Evolutionary conservation across 768 basidiomycete genomes (phyloP).

Genomic region (Tephrocybe sp.): DNA sequence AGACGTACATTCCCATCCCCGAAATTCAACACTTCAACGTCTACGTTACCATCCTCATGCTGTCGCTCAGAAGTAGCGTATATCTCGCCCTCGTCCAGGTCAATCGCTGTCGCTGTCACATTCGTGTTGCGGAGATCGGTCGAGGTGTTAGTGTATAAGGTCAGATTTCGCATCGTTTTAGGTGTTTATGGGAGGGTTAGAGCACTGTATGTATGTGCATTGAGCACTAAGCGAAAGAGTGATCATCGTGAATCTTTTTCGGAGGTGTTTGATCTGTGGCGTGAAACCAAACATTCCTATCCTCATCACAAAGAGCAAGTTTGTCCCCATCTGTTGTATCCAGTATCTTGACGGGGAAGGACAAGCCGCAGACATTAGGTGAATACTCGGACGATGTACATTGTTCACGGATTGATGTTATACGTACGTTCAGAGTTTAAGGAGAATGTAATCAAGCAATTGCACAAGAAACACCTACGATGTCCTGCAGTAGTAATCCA

Average conservation of each 20-base stretch:
- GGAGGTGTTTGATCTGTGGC: constrained; percentile 9
- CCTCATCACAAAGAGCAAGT: no score
- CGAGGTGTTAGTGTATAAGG: constrained; percentile 34
- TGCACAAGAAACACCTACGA: no score
- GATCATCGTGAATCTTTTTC: constrained; percentile 22
- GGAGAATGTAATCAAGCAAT: no score
- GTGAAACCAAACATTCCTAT: constrained; percentile 14
- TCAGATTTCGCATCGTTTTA: constrained; percentile 56
- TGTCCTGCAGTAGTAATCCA: no score
- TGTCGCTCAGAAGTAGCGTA: constrained; percentile 58
- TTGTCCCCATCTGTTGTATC: no score
- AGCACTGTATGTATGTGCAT: constrained; percentile 7
- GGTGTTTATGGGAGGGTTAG: neutral
- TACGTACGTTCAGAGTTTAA: no score
- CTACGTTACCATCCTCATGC: constrained; percentile 48
- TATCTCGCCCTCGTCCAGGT: constrained; percentile 61
- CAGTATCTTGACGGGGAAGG: no score
- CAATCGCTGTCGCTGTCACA: constrained; percentile 51
- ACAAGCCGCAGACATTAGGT: no score
- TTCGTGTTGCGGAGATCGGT: constrained; percentile 29
- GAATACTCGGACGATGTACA: no score
- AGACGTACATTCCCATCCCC: constrained; percentile 19
- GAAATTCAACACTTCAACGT: constrained; percentile 59
- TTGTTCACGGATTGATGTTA: no score
- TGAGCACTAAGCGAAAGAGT: no score